Conservation (phyloP, 2,329 filamentous ascomycete species). For the Penicillium sp. region DNA sequence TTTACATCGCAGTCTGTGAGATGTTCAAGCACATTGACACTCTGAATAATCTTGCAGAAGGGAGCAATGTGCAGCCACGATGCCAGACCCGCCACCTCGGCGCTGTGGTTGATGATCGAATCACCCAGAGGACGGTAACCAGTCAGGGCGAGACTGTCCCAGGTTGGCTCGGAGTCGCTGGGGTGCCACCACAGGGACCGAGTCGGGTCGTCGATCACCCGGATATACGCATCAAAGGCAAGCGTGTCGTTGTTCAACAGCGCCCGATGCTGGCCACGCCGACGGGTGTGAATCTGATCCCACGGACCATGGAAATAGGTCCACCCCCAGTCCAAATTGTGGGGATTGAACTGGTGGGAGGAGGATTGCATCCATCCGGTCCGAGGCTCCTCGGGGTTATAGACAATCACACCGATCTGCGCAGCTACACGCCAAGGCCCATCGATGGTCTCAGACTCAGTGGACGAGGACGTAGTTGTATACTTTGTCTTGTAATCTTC, state of each 20-base stretch:
- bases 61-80: slow-evolving; percentile 66
- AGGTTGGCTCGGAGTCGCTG: slow-evolving; percentile 58
- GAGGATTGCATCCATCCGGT: slow-evolving; percentile 63
- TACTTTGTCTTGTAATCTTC: slow-evolving; percentile 35
- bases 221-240: slow-evolving; percentile 66
- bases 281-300: slow-evolving; percentile 63
- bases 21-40: slow-evolving; percentile 54
- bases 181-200: slow-evolving; percentile 66
- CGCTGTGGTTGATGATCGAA: slow-evolving; percentile 53
- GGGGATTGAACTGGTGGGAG: slow-evolving; percentile 64
- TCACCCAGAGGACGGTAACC: slow-evolving; percentile 61
- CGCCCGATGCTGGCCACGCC: slow-evolving; percentile 63
- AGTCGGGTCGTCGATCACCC: slow-evolving; percentile 65
- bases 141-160: slow-evolving; percentile 64
- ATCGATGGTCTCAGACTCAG: slow-evolving; percentile 7
- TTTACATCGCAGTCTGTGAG: slow-evolving; percentile 52
- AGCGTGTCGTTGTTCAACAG: slow-evolving; percentile 66
- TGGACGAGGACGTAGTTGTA: slow-evolving; percentile 34
- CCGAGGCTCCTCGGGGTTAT: slow-evolving; percentile 68
- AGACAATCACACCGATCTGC: slow-evolving; percentile 66
- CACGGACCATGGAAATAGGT: slow-evolving; percentile 66
- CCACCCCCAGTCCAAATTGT: slow-evolving; percentile 68
- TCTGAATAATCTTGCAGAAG: slow-evolving; percentile 62
- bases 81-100: slow-evolving; percentile 61
- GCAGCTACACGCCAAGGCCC: slow-evolving; percentile 59